Evolutionary conservation across 148 eudicot species (phyloP), one percentile per base, ranked within the genome.

Genomic region (Pharnaceum exiguum): DNA sequence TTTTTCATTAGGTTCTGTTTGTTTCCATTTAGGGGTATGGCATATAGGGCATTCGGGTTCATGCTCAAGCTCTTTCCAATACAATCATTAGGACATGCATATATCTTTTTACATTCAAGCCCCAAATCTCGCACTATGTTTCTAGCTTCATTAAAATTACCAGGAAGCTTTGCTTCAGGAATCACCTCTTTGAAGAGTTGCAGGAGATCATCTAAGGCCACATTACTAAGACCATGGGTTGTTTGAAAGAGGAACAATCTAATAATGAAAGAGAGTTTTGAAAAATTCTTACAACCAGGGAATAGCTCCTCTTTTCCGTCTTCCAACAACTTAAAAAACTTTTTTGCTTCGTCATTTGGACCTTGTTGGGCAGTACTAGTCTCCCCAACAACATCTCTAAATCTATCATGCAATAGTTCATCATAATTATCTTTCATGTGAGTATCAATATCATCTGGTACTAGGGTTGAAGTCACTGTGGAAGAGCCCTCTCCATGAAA

Each of bases 281-380:
- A 54, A 35, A 57, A 57, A 7, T 1, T 42, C 15, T 57, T 43
- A 16, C 49, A 57, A 6, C 61, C 48, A 7, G 35, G 48, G 12
- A 18, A 33, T 19, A 54, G 35, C 43, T 33, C 58, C 21, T 32
- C 6, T 54, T 55, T 38, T 36, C 51, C 51, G 23, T 58, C 63
- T 26, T 58, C 60, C 12, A 56, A 19, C 10, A 56, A 24, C 22
- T 38, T 24, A 39, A 36, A 56, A 39, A 56, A 38, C 7, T 30
- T 58, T 22, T 29, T 43, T 3, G 51, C 63, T 16, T 43, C 51
- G 23, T 43, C 51, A 29, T 44, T 43, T 10, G 63, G 37, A 18
- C 50, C 51, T 4, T 22, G 32, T 3, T 2, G 26, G 7, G 11
- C 35, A 2, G 2, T 31, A 38, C 2, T 13, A 2, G 39, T 0